Conservation (phyloP, 192 early-diverging fungal species). For the Spizellomyces sp. region DNA sequence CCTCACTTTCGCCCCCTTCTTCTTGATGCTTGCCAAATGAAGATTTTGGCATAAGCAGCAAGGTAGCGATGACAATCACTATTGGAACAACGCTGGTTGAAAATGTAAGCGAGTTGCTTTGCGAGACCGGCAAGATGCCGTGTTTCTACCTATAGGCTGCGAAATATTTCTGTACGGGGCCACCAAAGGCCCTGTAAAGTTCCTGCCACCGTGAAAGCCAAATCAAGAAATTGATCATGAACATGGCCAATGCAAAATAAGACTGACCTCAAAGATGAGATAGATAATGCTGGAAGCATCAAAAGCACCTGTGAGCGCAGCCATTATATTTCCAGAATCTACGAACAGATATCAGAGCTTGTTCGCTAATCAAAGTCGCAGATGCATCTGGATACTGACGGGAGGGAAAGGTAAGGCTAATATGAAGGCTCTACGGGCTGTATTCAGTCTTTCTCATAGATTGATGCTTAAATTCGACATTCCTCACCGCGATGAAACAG, state of each 20-base stretch:
- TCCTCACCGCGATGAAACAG: conserved; percentile 14
- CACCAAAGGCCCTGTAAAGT: not conserved
- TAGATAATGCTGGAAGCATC: conserved; percentile 21
- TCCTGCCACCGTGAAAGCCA: not conserved
- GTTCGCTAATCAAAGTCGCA: no score
- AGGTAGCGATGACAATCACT: conserved; percentile 3
- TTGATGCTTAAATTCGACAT: not conserved
- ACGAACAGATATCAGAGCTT: no score
- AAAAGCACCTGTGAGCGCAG: conserved; percentile 28
- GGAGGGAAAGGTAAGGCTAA: conserved; percentile 21
- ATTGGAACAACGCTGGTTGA: not conserved
- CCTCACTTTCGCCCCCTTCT: not conserved
- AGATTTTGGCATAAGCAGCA: conserved; percentile 17
- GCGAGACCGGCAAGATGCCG: no score
- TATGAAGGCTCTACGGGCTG: conserved; percentile 12
- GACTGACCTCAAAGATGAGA: conserved; percentile 3
- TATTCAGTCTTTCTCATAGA: no score
- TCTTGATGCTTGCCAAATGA: conserved; percentile 15
- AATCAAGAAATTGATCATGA: not conserved
- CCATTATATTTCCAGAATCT: conserved; percentile 17
- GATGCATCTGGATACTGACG: no score
- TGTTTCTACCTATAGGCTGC: not conserved
- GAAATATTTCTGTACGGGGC: not conserved
- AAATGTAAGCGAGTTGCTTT: no score
- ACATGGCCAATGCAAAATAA: not conserved